A percentile compares a stretch with the other conserved stretches of the same genome.
phyloP scores from a whole-genome alignment of 2,329 filamentous ascomycete species.

The Aspergillus sclerotialis region DNA sequence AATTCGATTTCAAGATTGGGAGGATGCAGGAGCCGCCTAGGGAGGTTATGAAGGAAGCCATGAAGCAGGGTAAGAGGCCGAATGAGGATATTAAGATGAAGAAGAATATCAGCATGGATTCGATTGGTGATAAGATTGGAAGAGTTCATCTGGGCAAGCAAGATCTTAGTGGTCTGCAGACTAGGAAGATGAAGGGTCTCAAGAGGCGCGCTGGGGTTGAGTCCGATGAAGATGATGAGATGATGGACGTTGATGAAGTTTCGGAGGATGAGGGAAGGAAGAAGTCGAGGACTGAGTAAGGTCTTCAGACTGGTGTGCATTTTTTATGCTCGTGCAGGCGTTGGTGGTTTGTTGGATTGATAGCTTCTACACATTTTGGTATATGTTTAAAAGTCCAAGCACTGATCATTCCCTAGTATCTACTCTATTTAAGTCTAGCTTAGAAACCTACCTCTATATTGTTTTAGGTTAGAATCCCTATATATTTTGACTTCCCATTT shows the following conservation, averaged over 20 bases:
- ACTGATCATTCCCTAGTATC: no score
- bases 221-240: constrained; percentile 45
- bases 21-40: constrained; percentile 72
- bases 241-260: constrained; percentile 39
- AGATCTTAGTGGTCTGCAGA: constrained; percentile 80
- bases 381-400: no score
- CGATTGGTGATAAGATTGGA: constrained; percentile 93
- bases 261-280: constrained; percentile 30
- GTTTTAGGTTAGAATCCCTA: no score
- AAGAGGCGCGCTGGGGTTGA: constrained; percentile 69
- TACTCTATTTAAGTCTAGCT: no score
- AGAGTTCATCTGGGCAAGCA: constrained; percentile 87
- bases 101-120: constrained; percentile 92
- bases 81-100: constrained; percentile 57
- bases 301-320: no score
- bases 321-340: no score
- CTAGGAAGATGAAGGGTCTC: constrained; percentile 98
- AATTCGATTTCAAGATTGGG: constrained; percentile 85
- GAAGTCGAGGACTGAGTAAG: constrained; percentile 24
- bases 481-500: no score
- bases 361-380: constrained; percentile 14
- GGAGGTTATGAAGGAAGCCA: constrained; percentile 76
- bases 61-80: constrained; percentile 71
- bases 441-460: no score
- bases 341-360: no score